A percentile compares a stretch with the other conserved stretches of the same genome.
phyloP scores from a whole-genome alignment of 75 land plant species.

The Pinus tabuliformis region DNA sequence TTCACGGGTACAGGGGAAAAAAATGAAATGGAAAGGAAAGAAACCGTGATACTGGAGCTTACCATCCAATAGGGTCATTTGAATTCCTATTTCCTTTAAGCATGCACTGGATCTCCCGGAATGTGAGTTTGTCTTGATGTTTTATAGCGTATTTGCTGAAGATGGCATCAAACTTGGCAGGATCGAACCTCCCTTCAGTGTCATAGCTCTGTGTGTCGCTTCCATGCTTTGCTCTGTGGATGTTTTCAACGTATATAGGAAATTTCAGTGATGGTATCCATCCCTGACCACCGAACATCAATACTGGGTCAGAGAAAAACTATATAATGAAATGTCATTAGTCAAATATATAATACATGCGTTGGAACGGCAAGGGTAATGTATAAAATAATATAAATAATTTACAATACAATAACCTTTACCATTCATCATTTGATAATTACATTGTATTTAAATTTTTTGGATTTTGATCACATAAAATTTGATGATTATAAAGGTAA shows the following conservation, averaged over 20 bases:
- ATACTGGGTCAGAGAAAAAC: background rate
- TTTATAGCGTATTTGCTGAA: slow-evolving; percentile 30
- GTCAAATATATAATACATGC: background rate
- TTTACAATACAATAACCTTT: no score
- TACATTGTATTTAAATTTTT: no score
- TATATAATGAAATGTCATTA: background rate
- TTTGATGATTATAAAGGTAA: no score
- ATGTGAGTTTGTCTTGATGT: slow-evolving; percentile 20
- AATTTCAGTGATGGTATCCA: slow-evolving; percentile 26
- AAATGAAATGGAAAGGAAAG: background rate
- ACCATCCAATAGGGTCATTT: slow-evolving; percentile 26
- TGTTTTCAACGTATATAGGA: slow-evolving; percentile 65
- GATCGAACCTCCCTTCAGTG: slow-evolving; percentile 56
- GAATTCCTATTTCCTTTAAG: slow-evolving; percentile 18
- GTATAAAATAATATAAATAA: no score
- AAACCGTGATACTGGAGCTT: background rate
- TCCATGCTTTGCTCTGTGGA: slow-evolving; percentile 52
- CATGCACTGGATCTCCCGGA: slow-evolving; percentile 21
- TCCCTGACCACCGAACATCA: slow-evolving; percentile 28
- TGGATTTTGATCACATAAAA: no score
- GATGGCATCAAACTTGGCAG: slow-evolving; percentile 34
- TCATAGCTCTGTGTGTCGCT: slow-evolving; percentile 66
- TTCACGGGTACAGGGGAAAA: background rate
- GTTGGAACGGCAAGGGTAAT: no score
- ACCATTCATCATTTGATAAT: no score